Evolutionary conservation across 305 asterid species (phyloP).

Genomic region (Coffea humblotiana): DNA sequence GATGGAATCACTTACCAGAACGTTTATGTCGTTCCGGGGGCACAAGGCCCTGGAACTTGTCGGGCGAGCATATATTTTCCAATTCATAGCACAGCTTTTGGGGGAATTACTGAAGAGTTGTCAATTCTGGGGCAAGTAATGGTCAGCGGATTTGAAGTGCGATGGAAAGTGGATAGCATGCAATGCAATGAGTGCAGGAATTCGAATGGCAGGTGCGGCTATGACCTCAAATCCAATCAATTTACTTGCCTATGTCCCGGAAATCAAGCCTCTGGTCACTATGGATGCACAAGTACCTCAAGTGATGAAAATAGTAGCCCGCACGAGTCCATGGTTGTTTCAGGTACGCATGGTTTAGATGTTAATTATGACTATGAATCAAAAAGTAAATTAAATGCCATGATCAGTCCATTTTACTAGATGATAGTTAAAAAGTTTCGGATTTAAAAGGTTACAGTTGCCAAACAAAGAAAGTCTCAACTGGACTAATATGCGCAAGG

Average conservation of each 20-base stretch:
- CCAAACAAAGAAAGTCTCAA: too few relatives aligned
- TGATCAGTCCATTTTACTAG: too few relatives aligned
- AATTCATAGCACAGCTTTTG: conserved; percentile 16
- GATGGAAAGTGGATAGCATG: conserved; percentile 27
- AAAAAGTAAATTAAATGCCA: background rate
- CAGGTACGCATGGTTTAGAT: conserved; percentile 9
- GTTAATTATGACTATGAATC: background rate
- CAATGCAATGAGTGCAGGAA: conserved; percentile 39
- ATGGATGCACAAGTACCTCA: conserved; percentile 21
- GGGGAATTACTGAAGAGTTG: background rate
- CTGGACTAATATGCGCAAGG: too few relatives aligned
- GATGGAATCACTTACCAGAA: conserved; percentile 30
- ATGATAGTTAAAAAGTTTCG: too few relatives aligned
- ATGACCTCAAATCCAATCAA: conserved; percentile 20
- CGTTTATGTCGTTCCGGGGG: conserved; percentile 34
- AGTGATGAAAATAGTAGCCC: conserved; percentile 6
- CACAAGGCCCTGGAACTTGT: conserved; percentile 37
- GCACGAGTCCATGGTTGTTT: background rate
- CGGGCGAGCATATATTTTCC: conserved; percentile 43
- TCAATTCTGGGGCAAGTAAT: conserved; percentile 20
- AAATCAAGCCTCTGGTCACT: conserved; percentile 22
- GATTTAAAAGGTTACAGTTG: too few relatives aligned
- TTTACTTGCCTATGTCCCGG: conserved; percentile 49
- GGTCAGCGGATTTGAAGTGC: conserved; percentile 41
- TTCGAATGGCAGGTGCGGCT: conserved; percentile 58